Evolutionary conservation across 495 filamentous ascomycete species (phyloP).

Genomic region (Annulohypoxylon moriforme): DNA sequence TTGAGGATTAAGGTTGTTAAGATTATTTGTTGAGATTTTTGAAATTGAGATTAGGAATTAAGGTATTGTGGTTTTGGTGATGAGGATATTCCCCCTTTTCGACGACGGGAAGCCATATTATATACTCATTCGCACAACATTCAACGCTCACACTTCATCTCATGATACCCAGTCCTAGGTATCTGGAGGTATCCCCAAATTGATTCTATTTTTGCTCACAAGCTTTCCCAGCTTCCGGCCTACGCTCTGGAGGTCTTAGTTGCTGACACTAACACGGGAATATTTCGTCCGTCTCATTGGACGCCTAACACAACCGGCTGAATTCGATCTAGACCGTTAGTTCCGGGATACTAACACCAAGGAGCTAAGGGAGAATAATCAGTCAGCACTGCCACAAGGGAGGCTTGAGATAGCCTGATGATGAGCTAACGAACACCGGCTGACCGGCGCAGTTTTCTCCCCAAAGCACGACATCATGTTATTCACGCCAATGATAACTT

Average conservation of each 20-base stretch:
- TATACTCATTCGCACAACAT: slow-evolving; percentile 2
- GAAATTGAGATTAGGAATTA: slow-evolving; percentile 3
- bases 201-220: slow-evolving; percentile 26
- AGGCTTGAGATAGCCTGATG: slow-evolving; percentile 9
- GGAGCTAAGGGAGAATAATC: slow-evolving; percentile 3
- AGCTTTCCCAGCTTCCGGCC: neutral
- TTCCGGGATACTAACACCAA: neutral
- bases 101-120: slow-evolving; percentile 19
- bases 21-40: neutral
- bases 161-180: neutral
- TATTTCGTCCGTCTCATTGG: slow-evolving; percentile 14
- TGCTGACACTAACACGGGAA: slow-evolving; percentile 18
- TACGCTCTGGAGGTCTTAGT: slow-evolving; percentile 16
- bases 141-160: neutral
- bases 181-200: neutral
- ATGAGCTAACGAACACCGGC: slow-evolving; percentile 17
- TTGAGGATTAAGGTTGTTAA: neutral
- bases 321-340: slow-evolving; percentile 2
- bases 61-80: neutral
- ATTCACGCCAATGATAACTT: neutral
- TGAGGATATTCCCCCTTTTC: neutral
- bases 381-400: slow-evolving; percentile 17
- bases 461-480: neutral
- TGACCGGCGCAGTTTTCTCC: slow-evolving; percentile 27
- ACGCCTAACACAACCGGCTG: neutral